Percentiles rank a stretch among this genome's conserved stretches.
phyloP scores from a whole-genome alignment of 2,329 filamentous ascomycete genomes.

The Myriosclerotinia curreyana region DNA sequence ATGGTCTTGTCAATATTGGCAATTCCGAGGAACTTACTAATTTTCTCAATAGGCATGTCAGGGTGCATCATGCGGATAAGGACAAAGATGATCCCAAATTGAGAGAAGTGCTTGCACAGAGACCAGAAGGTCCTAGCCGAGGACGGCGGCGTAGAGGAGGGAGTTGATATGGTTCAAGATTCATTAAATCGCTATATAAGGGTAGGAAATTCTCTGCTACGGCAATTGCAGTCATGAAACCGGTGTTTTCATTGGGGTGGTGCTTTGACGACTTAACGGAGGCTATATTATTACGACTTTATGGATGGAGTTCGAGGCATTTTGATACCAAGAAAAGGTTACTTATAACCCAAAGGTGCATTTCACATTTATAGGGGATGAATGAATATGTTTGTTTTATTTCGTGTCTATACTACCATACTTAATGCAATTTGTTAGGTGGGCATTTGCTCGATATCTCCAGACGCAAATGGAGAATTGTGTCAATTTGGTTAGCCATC shows the following conservation, averaged over 20 bases:
- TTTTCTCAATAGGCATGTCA: constrained; percentile 66
- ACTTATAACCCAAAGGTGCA: neutral
- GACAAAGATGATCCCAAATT: constrained; percentile 81
- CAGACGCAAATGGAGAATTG: neutral
- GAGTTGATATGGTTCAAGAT: constrained; percentile 11
- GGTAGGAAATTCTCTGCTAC: neutral
- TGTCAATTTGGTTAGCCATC: constrained; percentile 26
- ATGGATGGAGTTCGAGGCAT: constrained; percentile 25
- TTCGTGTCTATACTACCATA: constrained; percentile 14
- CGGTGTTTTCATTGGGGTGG: constrained; percentile 4
- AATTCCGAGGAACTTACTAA: constrained; percentile 7
- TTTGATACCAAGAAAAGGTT: constrained; percentile 19
- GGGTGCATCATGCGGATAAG: constrained; percentile 87
- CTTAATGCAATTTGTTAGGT: constrained; percentile 1
- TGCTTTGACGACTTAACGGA: neutral
- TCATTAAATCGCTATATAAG: neutral
- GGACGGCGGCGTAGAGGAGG: constrained; percentile 63
- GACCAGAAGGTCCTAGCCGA: constrained; percentile 78
- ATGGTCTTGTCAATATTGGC: too few relatives aligned
- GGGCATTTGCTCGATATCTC: neutral
- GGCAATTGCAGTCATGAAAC: neutral
- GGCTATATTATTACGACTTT: constrained; percentile 11
- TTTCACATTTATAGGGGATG: constrained; percentile 1
- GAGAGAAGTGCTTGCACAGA: constrained; percentile 79
- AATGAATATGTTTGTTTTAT: neutral